Base-by-base conservation (phyloP, 345 rosid genomes). In the Odontarrhena argentea region DNA sequence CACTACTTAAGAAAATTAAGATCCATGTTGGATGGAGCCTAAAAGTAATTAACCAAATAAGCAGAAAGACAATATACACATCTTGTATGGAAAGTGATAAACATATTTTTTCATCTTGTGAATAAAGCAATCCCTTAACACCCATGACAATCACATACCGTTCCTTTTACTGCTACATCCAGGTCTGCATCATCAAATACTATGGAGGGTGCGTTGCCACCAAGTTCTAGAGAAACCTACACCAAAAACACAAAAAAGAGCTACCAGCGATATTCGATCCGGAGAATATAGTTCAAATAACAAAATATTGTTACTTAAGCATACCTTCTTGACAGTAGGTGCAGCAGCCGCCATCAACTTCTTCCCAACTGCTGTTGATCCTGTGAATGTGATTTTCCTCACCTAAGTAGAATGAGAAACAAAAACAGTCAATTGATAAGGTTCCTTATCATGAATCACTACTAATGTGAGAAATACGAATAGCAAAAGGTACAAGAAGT, bases 141-240 rank as follows among this genome's bases (percentile, higher is more conserved):
- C 32, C 12, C 43, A 34, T 30, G 50, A 34, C 57, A 35, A 30
- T 24, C 65, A 84, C 97, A 80, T 80, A 94, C 99, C n/a, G 87
- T 40, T 85, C 97, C 99, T 78, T 88, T 94, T 35, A 94, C 89
- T 50, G 97, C 97, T 52, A 88, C 97, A 44, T 88, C 93, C 73
- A 91, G 52, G 79, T 91, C 88, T 15, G 99, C 99, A 70, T 88
- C 96, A 76, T 94, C 91, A 82, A 94, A 94, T 67, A 94, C 78
- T 68, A 94, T 94, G 83, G 96, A 94, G 51, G 96, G 99, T 61
- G 99, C 99, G 74, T 91, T 91, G 58, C 99, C 99, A 12, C 96
- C 99, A 51, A 94, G 97, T 79, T 94, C 99, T 71, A 94, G 78
- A 73, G 99, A 91, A 50, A 91, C 60, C 99, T 88, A 74, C 18